Evolutionary conservation across 2,329 filamentous ascomycete genomes (phyloP).

Genomic region (Diaporthe ilicicola): DNA sequence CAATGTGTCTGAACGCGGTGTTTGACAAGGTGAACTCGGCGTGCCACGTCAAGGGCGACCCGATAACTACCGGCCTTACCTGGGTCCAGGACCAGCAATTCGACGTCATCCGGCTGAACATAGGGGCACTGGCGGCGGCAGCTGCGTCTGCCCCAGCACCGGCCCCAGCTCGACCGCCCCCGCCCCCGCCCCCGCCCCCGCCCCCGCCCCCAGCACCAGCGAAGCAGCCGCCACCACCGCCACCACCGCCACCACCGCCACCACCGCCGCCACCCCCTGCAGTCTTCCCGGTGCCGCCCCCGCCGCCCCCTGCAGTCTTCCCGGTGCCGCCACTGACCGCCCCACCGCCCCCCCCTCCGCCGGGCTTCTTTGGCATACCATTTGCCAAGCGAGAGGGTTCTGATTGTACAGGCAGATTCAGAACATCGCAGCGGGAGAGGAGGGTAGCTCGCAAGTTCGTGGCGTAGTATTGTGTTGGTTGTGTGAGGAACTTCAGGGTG

Average conservation of each 20-base stretch:
- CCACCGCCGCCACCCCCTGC: not conserved
- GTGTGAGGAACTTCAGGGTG: not conserved
- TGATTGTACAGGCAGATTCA: no score
- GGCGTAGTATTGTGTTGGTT: not conserved
- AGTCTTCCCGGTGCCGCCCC: not conserved
- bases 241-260: not conserved
- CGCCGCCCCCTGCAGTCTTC: not conserved
- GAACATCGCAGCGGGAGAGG: not conserved
- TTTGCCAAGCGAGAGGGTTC: not conserved
- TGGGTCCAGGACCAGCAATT: not conserved
- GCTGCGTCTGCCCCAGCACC: not conserved
- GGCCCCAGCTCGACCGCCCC: not conserved
- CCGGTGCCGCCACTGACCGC: not conserved
- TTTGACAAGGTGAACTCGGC: conserved; percentile 7
- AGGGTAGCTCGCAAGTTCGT: not conserved
- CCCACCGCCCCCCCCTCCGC: not conserved
- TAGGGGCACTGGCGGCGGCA: not conserved
- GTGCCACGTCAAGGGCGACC: conserved; percentile 7
- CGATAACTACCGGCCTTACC: not conserved
- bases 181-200: not conserved
- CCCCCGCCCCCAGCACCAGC: not conserved
- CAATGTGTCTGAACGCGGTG: not conserved
- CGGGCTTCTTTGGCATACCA: conserved; percentile 1
- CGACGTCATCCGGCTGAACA: conserved; percentile 5
- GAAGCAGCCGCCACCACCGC: not conserved